Conservation (phyloP, 2,329 filamentous ascomycete genomes). For the Pyrenochaeta sp. region DNA sequence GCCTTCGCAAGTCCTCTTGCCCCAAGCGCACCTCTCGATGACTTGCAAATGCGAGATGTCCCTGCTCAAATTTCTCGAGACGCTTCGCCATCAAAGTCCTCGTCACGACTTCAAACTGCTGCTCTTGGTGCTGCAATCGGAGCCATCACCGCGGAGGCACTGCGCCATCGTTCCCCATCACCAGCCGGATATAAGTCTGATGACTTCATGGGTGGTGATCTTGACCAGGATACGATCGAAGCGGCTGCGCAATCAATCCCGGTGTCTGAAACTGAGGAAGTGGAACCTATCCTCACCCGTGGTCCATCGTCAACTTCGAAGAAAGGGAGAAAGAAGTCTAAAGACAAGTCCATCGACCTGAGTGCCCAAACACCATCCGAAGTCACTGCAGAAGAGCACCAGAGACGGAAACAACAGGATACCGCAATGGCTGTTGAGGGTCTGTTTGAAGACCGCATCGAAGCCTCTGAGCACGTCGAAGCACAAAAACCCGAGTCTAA, state of each 20-base stretch:
- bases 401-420: conserved; percentile 29
- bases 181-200: conserved; percentile 14
- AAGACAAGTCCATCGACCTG: conserved; percentile 20
- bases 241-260: conserved; percentile 18
- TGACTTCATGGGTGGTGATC: conserved; percentile 34
- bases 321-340: conserved; percentile 42
- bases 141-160: conserved; percentile 27
- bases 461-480: conserved; percentile 14
- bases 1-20: conserved; percentile 30
- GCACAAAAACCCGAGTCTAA: conserved; percentile 12
- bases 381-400: conserved; percentile 29
- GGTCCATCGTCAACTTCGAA: conserved; percentile 19
- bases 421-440: conserved; percentile 33
- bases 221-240: conserved; percentile 22
- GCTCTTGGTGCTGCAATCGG: conserved; percentile 37
- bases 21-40: conserved; percentile 32
- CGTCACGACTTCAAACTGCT: conserved; percentile 36
- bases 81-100: conserved; percentile 26
- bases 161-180: conserved; percentile 24
- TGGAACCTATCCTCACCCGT: not conserved
- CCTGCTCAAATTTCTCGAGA: conserved; percentile 15
- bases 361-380: conserved; percentile 12
- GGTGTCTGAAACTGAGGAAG: conserved; percentile 2
- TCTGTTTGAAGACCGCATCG: conserved; percentile 16
- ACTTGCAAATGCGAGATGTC: conserved; percentile 29